A percentile compares a stretch with the other conserved stretches of the same genome.
Evolutionary conservation across 2,329 filamentous ascomycete genomes (phyloP).

Genomic region (Sporothrix euskadiensis): DNA sequence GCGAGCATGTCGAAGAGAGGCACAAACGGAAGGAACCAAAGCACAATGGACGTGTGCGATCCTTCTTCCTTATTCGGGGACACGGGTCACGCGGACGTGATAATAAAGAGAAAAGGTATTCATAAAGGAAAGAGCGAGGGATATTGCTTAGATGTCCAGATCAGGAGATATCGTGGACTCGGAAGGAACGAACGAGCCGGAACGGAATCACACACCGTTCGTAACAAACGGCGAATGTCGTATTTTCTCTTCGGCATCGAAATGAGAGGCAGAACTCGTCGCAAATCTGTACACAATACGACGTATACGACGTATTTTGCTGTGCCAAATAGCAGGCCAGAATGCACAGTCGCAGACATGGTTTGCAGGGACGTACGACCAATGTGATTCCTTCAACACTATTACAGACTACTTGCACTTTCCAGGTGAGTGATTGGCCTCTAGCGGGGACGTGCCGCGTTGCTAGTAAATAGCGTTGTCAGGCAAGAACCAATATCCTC

Average conservation of each 20-base stretch:
- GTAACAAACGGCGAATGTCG: not conserved
- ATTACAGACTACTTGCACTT: not conserved
- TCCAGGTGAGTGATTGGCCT: not conserved
- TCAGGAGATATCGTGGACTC: not conserved
- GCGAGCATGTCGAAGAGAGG: not conserved
- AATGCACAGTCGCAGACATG: not conserved
- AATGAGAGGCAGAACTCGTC: not conserved
- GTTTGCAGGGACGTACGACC: not conserved
- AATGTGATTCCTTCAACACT: not conserved
- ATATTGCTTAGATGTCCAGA: not conserved
- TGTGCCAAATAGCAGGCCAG: not conserved
- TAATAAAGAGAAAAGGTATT: not conserved
- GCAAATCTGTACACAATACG: too few species aligned
- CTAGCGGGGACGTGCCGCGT: conserved; percentile 1
- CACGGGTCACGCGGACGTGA: conserved; percentile 7
- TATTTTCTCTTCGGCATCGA: not conserved
- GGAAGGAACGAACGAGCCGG: not conserved
- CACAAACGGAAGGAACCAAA: not conserved
- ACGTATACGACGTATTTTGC: not conserved
- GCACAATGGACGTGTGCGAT: not conserved
- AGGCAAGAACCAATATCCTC: not conserved
- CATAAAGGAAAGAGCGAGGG: not conserved
- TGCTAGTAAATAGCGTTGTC: not conserved
- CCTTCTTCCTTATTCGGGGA: not conserved
- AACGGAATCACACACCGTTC: not conserved